These are phyloP conservation scores for Volvariella volvacea DNA, from an alignment of 1,284 basidiomycete species.

Conservation along the genomic window DNA sequence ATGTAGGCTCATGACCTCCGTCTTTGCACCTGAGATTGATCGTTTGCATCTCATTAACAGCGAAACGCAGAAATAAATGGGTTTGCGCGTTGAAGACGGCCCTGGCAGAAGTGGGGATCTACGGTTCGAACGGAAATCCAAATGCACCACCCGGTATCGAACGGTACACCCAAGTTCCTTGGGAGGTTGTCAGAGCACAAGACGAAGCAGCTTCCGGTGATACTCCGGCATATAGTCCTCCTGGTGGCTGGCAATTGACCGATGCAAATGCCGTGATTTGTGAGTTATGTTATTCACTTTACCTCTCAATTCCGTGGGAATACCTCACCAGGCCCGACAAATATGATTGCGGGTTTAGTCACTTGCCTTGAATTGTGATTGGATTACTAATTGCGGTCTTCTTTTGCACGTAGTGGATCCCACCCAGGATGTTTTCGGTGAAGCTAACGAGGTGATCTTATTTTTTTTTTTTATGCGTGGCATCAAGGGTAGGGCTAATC, in stretches of 20 bases:
- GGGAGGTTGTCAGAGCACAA: constrained; percentile 49
- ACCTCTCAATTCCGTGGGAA: no score
- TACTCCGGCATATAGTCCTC: constrained; percentile 16
- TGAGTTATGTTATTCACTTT: constrained; percentile 30
- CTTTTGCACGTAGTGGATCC: constrained; percentile 31
- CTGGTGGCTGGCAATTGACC: constrained; percentile 42
- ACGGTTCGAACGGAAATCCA: constrained; percentile 70
- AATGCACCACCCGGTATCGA: constrained; percentile 42
- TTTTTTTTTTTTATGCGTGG: constrained; percentile 2
- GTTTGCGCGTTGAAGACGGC: constrained; percentile 79
- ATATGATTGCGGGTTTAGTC: no score
- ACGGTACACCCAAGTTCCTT: constrained; percentile 69
- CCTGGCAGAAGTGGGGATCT: constrained; percentile 68
- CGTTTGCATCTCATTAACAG: constrained; percentile 22
- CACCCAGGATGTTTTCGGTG: constrained; percentile 48
- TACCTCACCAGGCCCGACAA: no score
- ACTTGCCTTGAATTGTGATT: no score
- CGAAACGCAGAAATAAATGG: constrained; percentile 86
- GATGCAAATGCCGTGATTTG: constrained; percentile 46
- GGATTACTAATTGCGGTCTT: constrained; percentile 1
- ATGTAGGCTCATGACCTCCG: no score
- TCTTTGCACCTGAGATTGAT: constrained; percentile 1
- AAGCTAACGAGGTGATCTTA: constrained; percentile 35
- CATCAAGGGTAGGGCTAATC: constrained; percentile 1
- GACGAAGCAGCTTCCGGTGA: constrained; percentile 22